Base-by-base conservation (phyloP, 805 yeast species). In the Alloascoidea africana region DNA sequence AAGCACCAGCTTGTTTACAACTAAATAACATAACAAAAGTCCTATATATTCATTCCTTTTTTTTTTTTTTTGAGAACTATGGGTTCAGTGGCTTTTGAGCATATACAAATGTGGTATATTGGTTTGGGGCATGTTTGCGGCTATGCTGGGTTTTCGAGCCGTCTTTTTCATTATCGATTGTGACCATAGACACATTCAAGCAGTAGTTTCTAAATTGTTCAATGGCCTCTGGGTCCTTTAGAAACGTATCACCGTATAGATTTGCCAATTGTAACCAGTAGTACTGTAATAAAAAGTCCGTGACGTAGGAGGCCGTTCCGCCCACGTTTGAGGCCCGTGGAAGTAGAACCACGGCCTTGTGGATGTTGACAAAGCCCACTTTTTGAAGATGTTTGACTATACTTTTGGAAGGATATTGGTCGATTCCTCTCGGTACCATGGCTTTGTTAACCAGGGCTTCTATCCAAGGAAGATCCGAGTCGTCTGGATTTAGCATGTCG, bases 241-340 rank as follows among this genome's bases (percentile, higher is more conserved):
- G n/a, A 23, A 23, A 23, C 8, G 30, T 8, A 8, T 23, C 30
- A n/a, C 30, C 30, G n/a, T 23, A 23, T 23, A 23, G n/a, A 23
- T 23, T 23, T 23, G n/a, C 30, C n/a, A 23, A n/a, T n/a, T 23
- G 30, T 23, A 23, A 23, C 30, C 30, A 36, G 23, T 50, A 53
- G 36, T 45, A 50, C 23, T 44, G 38, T 11, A 45, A 41, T 32
- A 53, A 27, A 14, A 52, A 42, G 17, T 52, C 57, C 2, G 55
- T 48, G 23, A 53, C 36, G 27, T 51, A 47, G 23, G 55, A 51
- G 8, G 49, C 41, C 16, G 44, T 45, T 8, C 55, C 57, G 1
- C 53, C 56, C 58, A 56, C 30, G n/a, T 23, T 23, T 8, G 30
- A 54, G 3, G 49, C 53, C 17, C 48, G 39, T 5, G 58, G 58